Evolutionary conservation across 2,329 filamentous ascomycete species (phyloP).

Genomic region (Curvularia eragrostidis): DNA sequence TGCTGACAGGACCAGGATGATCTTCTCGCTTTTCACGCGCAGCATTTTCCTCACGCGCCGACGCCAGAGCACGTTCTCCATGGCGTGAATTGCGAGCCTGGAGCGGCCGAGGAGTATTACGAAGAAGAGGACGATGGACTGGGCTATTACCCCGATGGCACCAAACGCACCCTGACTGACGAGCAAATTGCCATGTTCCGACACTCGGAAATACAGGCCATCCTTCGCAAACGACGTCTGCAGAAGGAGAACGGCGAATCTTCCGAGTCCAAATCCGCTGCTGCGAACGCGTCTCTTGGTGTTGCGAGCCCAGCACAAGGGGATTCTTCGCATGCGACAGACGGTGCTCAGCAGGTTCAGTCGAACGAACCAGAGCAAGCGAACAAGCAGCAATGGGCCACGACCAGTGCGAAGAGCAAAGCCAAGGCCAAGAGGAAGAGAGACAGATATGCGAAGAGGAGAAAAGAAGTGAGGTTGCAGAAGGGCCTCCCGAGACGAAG

Average conservation of each 20-base stretch:
- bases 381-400: slow-evolving; percentile 37
- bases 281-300: neutral
- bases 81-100: slow-evolving; percentile 37
- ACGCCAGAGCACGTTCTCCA: slow-evolving; percentile 44
- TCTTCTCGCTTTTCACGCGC: slow-evolving; percentile 52
- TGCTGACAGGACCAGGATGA: slow-evolving; percentile 49
- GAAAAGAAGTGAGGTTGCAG: slow-evolving; percentile 29
- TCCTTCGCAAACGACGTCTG: slow-evolving; percentile 57
- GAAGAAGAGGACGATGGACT: slow-evolving; percentile 68
- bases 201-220: slow-evolving; percentile 80
- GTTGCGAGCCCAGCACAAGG: slow-evolving; percentile 2
- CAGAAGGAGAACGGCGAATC: slow-evolving; percentile 31
- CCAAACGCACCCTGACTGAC: slow-evolving; percentile 87
- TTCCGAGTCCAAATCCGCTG: slow-evolving; percentile 13
- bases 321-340: slow-evolving; percentile 4
- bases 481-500: slow-evolving; percentile 19
- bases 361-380: slow-evolving; percentile 26
- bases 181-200: slow-evolving; percentile 90
- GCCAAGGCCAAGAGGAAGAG: slow-evolving; percentile 34
- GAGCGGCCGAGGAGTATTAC: slow-evolving; percentile 28
- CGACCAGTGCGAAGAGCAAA: slow-evolving; percentile 34
- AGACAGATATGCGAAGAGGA: slow-evolving; percentile 35
- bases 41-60: slow-evolving; percentile 52
- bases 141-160: slow-evolving; percentile 85
- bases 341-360: slow-evolving; percentile 20